phyloP scores from a whole-genome alignment of 2,329 filamentous ascomycete species.

The Sporothrix sp. region DNA sequence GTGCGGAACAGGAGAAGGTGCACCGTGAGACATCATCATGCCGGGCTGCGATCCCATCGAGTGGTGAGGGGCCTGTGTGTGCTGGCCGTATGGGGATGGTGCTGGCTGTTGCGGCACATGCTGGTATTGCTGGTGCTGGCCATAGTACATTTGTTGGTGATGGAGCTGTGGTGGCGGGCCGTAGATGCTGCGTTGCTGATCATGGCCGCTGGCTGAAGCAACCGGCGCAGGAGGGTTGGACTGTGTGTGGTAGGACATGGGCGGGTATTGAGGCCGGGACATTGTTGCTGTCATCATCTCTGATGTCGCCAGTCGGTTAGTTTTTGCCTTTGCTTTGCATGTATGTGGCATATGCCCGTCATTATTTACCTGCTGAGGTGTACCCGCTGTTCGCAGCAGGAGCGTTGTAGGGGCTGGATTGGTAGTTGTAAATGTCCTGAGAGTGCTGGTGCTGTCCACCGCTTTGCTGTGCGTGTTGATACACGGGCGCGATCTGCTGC shows the following conservation, averaged over 20 bases:
- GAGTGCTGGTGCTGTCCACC: conserved; percentile 53
- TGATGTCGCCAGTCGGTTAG: conserved; percentile 26
- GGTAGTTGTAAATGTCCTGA: conserved; percentile 67
- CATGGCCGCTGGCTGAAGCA: conserved; percentile 78
- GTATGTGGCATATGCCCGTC: too few species aligned
- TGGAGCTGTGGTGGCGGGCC: conserved; percentile 70
- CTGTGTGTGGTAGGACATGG: conserved; percentile 86
- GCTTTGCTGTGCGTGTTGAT: conserved; percentile 54
- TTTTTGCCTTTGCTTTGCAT: not conserved
- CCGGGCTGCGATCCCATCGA: conserved; percentile 55
- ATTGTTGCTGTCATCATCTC: conserved; percentile 59
- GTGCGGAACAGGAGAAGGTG: conserved; percentile 36
- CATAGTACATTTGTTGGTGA: conserved; percentile 72
- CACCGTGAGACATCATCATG: conserved; percentile 56
- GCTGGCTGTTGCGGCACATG: conserved; percentile 55
- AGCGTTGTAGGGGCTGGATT: conserved; percentile 74
- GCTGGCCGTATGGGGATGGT: conserved; percentile 52
- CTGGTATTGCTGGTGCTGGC: conserved; percentile 51
- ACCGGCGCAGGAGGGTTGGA: conserved; percentile 92
- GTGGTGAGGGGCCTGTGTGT: conserved; percentile 43
- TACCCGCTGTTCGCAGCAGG: conserved; percentile 75
- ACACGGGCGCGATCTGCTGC: conserved; percentile 55
- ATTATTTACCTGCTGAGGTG: conserved; percentile 75
- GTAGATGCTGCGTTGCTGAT: conserved; percentile 83
- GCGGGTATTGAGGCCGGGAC: conserved; percentile 75